These are phyloP conservation scores for Metarhizium sp. DNA, from an alignment of 2,329 filamentous ascomycete species.

Conservation along the genomic window DNA sequence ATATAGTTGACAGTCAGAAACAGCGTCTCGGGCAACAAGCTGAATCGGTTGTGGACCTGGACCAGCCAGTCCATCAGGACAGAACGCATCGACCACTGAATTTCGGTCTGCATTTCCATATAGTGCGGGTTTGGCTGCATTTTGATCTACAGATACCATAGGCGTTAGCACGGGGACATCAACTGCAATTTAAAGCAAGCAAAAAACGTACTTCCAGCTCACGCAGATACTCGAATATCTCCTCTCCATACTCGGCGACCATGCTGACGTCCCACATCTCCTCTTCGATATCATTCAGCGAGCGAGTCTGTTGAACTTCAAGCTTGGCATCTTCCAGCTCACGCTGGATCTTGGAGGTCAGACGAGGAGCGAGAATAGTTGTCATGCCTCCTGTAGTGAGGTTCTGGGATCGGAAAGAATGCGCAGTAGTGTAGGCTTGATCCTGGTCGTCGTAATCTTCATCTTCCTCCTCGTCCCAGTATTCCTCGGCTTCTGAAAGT, in stretches of 20 bases:
- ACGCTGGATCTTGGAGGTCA: constrained; percentile 57
- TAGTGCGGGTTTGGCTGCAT: constrained; percentile 87
- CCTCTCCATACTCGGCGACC: constrained; percentile 93
- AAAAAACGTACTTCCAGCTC: constrained; percentile 63
- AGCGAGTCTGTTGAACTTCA: constrained; percentile 60
- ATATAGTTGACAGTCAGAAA: constrained; percentile 96
- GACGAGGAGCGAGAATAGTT: constrained; percentile 59
- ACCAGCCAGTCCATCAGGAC: constrained; percentile 98
- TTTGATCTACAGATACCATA: constrained; percentile 43
- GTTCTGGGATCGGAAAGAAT: constrained; percentile 64
- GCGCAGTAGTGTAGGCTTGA: constrained; percentile 68
- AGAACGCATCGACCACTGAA: constrained; percentile 97
- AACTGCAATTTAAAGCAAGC: background rate
- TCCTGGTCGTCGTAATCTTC: constrained; percentile 51
- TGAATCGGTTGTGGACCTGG: constrained; percentile 89
- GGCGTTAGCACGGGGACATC: background rate
- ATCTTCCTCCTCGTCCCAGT: constrained; percentile 72
- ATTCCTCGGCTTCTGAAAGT: constrained; percentile 50
- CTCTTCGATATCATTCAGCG: constrained; percentile 71
- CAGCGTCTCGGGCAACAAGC: constrained; percentile 83
- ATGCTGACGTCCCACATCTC: constrained; percentile 92
- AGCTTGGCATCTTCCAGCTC: constrained; percentile 61
- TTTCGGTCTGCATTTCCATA: constrained; percentile 96
- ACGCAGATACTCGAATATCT: constrained; percentile 90
- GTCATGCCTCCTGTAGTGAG: constrained; percentile 42